Conservation (phyloP, 108 stramenopile species). For the Cyclostephanos tholiformis region DNA sequence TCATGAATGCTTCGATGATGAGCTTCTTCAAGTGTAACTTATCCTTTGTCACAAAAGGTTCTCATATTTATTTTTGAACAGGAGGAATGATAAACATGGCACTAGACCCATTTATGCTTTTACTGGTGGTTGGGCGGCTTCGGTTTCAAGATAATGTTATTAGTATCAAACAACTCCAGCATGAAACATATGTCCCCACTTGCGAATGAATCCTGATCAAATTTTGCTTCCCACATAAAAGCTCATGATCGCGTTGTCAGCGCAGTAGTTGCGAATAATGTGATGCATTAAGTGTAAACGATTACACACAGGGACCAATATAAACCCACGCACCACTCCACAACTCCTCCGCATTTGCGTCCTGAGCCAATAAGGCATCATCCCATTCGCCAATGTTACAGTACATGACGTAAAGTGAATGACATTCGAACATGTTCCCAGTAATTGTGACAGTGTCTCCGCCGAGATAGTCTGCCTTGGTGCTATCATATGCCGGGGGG, state of each 20-base stretch:
- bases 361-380: not conserved
- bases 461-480: constrained; percentile 13
- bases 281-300: not conserved
- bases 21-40: constrained; percentile 8
- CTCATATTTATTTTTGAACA: too few relatives aligned
- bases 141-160: too few relatives aligned
- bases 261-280: too few relatives aligned
- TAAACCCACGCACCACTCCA: constrained; percentile 14
- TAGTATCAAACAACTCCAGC: too few relatives aligned
- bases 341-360: constrained; percentile 10
- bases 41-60: not conserved
- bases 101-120: too few relatives aligned
- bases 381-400: constrained; percentile 21
- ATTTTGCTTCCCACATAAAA: too few relatives aligned
- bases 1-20: constrained; percentile 20
- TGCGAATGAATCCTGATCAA: too few relatives aligned
- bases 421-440: constrained; percentile 11
- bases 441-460: constrained; percentile 1
- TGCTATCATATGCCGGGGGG: constrained; percentile 7
- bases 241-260: too few relatives aligned
- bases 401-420: not conserved
- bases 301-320: constrained; percentile 5
- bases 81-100: too few relatives aligned
- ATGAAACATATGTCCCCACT: too few relatives aligned
- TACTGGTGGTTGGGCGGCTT: too few relatives aligned